phyloP scores from a whole-genome alignment of 768 basidiomycete species.

The Lentinula sp. region DNA sequence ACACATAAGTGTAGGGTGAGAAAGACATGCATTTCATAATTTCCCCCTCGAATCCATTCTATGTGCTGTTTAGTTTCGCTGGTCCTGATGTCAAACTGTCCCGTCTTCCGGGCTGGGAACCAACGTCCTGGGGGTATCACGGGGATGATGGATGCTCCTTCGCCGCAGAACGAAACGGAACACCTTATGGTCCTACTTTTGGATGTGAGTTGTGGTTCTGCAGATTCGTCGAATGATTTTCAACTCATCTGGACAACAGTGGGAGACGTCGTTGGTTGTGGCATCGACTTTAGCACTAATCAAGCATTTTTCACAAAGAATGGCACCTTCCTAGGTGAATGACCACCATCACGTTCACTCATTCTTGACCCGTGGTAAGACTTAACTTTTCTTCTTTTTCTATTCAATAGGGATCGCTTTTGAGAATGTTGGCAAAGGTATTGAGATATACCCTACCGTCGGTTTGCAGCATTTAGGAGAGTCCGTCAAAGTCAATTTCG shows the following conservation, averaged over 20 bases:
- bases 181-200: constrained; percentile 72
- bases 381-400: constrained; percentile 5
- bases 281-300: constrained; percentile 81
- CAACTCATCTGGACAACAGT: constrained; percentile 36
- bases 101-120: constrained; percentile 83
- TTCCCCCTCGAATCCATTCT: constrained; percentile 6
- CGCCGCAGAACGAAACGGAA: constrained; percentile 66
- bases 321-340: constrained; percentile 59
- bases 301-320: constrained; percentile 90
- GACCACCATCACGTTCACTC: background rate
- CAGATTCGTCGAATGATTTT: constrained; percentile 1
- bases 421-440: constrained; percentile 60
- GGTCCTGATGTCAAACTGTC: constrained; percentile 57
- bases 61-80: constrained; percentile 47
- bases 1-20: constrained; percentile 78
- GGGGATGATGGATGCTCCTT: constrained; percentile 85
- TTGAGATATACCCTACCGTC: constrained; percentile 78
- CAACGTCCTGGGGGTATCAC: constrained; percentile 86
- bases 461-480: constrained; percentile 81
- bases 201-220: constrained; percentile 55
- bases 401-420: constrained; percentile 53
- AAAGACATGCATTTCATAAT: constrained; percentile 3
- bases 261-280: constrained; percentile 87
- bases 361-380: background rate
- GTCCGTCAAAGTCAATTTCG: constrained; percentile 81